Conservation (phyloP, 768 basidiomycete genomes). For the Kwoniella sp. region DNA sequence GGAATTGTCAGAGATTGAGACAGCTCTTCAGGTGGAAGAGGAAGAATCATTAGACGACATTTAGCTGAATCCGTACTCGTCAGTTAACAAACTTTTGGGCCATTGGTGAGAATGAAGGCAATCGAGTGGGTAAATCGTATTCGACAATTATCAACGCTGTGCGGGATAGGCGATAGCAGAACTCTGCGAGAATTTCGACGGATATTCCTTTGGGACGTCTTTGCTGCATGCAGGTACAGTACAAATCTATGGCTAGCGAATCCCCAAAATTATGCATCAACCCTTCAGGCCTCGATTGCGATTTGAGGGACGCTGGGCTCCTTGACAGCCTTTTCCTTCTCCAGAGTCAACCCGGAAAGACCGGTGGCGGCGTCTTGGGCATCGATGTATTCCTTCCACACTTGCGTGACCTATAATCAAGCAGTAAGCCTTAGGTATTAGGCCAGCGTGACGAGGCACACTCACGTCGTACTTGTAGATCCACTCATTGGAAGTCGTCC, state of each 20-base stretch:
- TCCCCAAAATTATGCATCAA: neutral
- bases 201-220: too few relatives aligned
- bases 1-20: constrained; percentile 20
- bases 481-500: constrained; percentile 19
- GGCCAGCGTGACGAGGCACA: neutral
- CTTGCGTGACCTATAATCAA: constrained; percentile 16
- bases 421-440: neutral
- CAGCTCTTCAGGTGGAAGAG: constrained; percentile 15
- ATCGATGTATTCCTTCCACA: constrained; percentile 17
- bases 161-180: neutral
- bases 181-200: neutral
- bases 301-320: neutral
- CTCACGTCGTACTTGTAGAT: constrained; percentile 33
- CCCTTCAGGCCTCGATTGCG: neutral
- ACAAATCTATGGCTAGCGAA: too few relatives aligned
- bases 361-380: neutral
- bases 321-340: neutral
- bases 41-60: constrained; percentile 2
- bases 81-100: too few relatives aligned
- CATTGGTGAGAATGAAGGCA: too few relatives aligned
- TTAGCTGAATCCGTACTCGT: too few relatives aligned
- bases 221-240: neutral
- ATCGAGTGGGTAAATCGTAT: neutral
- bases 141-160: neutral
- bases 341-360: constrained; percentile 1